Percentiles rank a stretch among this genome's conserved stretches.
Conservation (phyloP, 2,329 filamentous ascomycete genomes). For the Penicillium sp. region DNA sequence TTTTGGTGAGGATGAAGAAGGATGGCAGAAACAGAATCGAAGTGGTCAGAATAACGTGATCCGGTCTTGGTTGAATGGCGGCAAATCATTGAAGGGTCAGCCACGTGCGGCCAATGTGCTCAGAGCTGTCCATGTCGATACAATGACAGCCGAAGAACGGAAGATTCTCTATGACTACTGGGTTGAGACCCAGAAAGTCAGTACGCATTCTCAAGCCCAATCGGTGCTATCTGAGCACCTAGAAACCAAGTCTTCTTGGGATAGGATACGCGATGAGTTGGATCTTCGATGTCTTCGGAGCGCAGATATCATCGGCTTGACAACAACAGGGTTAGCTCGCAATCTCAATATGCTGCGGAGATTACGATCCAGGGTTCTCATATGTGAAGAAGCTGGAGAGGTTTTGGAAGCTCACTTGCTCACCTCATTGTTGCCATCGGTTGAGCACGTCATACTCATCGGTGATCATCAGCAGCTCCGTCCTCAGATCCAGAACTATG, state of each 20-base stretch:
- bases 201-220: neutral
- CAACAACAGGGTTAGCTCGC: constrained; percentile 10
- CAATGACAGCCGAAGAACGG: neutral
- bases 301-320: constrained; percentile 16
- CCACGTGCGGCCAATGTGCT: neutral
- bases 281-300: constrained; percentile 2
- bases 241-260: neutral
- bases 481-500: constrained; percentile 28
- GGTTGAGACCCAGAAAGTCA: neutral
- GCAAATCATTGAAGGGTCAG: neutral
- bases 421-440: constrained; percentile 36
- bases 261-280: constrained; percentile 2
- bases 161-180: neutral
- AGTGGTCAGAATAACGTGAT: neutral
- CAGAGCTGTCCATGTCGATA: neutral
- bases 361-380: constrained; percentile 33
- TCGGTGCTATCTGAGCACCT: neutral
- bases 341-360: constrained; percentile 12
- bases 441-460: constrained; percentile 43
- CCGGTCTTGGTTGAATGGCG: neutral
- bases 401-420: constrained; percentile 62
- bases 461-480: constrained; percentile 38
- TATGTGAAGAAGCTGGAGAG: constrained; percentile 69
- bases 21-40: neutral
- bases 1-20: neutral